phyloP scores from a whole-genome alignment of 2,329 filamentous ascomycete species.

The Xylaria sp. region DNA sequence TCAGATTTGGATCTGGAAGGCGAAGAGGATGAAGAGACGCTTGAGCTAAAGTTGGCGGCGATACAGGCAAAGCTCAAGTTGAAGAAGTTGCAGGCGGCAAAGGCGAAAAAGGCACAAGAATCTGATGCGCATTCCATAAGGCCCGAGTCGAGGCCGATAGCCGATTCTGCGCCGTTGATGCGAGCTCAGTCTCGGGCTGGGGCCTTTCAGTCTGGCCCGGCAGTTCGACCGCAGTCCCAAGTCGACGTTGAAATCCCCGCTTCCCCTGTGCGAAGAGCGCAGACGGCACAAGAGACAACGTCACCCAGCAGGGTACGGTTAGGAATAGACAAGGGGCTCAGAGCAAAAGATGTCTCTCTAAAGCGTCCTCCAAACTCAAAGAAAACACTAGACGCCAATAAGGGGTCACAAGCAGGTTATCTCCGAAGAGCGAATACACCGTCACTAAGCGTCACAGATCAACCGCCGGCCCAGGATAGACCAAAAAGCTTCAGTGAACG shows the following conservation, averaged over 20 bases:
- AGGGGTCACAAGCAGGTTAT: conserved; percentile 51
- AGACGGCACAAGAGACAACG: conserved; percentile 63
- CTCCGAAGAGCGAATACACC: conserved; percentile 58
- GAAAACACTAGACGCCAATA: conserved; percentile 47
- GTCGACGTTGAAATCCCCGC: conserved; percentile 75
- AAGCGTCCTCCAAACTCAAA: conserved; percentile 72
- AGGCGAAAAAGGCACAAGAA: conserved; percentile 50
- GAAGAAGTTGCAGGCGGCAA: conserved; percentile 82
- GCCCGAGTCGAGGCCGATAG: conserved; percentile 35
- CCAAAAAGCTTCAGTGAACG: conserved; percentile 82
- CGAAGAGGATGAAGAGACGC: conserved; percentile 80
- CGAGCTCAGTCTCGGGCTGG: conserved; percentile 40
- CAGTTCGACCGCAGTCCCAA: conserved; percentile 47
- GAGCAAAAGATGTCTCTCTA: conserved; percentile 82
- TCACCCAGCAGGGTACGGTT: conserved; percentile 84
- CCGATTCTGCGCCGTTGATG: conserved; percentile 35
- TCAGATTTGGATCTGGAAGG: conserved; percentile 53
- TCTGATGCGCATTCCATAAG: conserved; percentile 26
- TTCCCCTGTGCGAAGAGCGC: conserved; percentile 72
- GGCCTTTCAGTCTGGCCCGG: conserved; percentile 29
- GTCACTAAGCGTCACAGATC: conserved; percentile 39
- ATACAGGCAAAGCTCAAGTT: conserved; percentile 89
- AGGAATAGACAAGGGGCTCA: conserved; percentile 89
- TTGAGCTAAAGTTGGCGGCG: conserved; percentile 85
- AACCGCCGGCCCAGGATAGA: conserved; percentile 46